A percentile compares a stretch with the other conserved stretches of the same genome.
These are phyloP conservation scores for Globisporangium orthogonon DNA, from an alignment of 352 stramenopile genomes.

Conservation along the genomic window DNA sequence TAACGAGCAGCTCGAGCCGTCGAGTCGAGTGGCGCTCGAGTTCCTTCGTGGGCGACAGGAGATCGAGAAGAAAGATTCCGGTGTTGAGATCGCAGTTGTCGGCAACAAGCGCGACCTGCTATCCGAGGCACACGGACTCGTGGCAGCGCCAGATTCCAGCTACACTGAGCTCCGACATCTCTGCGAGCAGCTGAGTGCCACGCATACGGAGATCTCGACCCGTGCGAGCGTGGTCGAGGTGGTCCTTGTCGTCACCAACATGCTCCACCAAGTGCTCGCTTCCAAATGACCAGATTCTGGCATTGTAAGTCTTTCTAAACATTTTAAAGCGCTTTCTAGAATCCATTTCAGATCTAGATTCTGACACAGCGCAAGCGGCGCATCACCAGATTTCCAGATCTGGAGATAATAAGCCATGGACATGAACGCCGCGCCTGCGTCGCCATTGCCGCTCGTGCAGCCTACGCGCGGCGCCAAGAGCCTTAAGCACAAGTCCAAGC, in stretches of 20 bases:
- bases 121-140: background rate
- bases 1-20: background rate
- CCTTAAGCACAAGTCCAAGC: slow-evolving; percentile 83
- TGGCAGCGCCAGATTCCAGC: too few relatives aligned
- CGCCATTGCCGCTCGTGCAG: slow-evolving; percentile 32
- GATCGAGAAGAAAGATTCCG: background rate
- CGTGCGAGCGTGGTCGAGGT: background rate
- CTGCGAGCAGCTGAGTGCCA: background rate
- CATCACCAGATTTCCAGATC: too few relatives aligned
- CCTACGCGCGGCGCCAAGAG: slow-evolving; percentile 47
- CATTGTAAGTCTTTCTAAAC: too few relatives aligned
- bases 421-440: background rate
- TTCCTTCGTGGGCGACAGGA: background rate
- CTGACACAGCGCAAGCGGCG: too few relatives aligned
- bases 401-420: too few relatives aligned
- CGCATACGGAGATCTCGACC: slow-evolving; percentile 1
- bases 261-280: background rate
- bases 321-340: too few relatives aligned
- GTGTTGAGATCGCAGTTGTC: slow-evolving; percentile 1
- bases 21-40: slow-evolving; percentile 4
- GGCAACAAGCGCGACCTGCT: slow-evolving; percentile 8
- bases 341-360: background rate
- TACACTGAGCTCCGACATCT: background rate
- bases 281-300: too few relatives aligned
- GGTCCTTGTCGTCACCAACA: background rate